Conservation (phyloP, 1,139 yeast species). For the Geotrichum histeridarum region DNA sequence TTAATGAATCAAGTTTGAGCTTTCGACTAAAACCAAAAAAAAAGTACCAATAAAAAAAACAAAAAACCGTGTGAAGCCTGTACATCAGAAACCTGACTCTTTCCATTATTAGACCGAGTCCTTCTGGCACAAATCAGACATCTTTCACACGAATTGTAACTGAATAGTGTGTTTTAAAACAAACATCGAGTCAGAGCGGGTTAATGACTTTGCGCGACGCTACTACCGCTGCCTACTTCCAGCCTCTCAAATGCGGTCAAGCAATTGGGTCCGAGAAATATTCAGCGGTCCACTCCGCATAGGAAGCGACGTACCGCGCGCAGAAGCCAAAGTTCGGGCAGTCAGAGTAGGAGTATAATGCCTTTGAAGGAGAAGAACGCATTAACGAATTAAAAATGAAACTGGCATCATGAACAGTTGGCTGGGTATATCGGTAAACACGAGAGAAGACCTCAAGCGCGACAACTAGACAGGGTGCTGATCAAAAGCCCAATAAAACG, state of each 20-base stretch:
- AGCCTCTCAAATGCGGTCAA: conserved; percentile 7
- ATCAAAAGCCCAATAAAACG: not conserved
- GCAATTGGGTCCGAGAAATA: conserved; percentile 8
- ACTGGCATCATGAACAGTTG: no score
- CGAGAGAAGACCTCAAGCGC: not conserved
- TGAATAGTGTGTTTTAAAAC: not conserved
- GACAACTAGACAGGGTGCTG: not conserved
- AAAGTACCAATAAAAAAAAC: conserved; percentile 4
- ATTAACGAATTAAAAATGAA: not conserved
- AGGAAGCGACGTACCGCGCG: not conserved
- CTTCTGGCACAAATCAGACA: not conserved
- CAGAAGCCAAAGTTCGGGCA: conserved; percentile 7
- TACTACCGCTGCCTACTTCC: not conserved
- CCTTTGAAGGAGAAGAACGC: conserved; percentile 3
- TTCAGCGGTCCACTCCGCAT: not conserved
- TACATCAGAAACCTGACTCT: not conserved
- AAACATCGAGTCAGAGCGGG: conserved; percentile 1
- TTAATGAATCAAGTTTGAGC: not conserved
- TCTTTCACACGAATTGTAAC: not conserved
- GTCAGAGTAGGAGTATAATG: not conserved
- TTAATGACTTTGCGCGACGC: not conserved
- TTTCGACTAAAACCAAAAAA: not conserved
- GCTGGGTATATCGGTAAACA: no score
- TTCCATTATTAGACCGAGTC: not conserved
- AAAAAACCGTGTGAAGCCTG: not conserved